Evolutionary conservation across 805 yeast genomes (phyloP), one percentile per base, ranked within the genome.

Genomic region (Zygosaccharomyces rouxii): DNA sequence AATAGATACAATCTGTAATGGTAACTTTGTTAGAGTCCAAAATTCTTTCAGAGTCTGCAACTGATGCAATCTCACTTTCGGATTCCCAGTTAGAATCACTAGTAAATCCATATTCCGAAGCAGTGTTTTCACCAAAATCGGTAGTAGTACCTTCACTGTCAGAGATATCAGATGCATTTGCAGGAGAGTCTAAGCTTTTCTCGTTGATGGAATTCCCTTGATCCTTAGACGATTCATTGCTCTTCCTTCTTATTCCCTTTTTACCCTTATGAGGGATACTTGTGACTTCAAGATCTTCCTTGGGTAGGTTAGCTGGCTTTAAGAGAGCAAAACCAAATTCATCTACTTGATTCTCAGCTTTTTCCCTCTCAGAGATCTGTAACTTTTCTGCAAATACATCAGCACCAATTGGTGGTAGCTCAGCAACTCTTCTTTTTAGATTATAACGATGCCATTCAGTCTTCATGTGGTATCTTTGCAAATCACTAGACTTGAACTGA

Each of bases 391-490:
- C 69, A 59, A 66, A 69, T 29, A 65, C 65, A 51, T 72, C 85
- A 2, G 88, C 79, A 16, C 82, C 70, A 26, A 89, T 79, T 1
- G 95, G 84, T 5, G 90, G 84, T 49, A 89, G 69, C 26, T 78
- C 77, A 0, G 97, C 96, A 28, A 94, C 96, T 59, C 96, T 79
- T 70, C 99, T 81, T 64, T 94, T 94, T 62, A 94, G 76, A 62
- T 94, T 94, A 68, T 94, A 94, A 54, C 99, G 78, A 64, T 94
- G 99, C 99, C 99, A 94, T 48, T 94, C 99, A 2, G 96, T 83
- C 64, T 87, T 89, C 99, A 94, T 94, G 66, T 94, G 99, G 55
- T 77, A 77, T 53, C 98, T 76, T 70, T 94, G 99, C 50, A 83
- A 74, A 53, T 84, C 94, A n/a, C 95, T 84, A 31, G 83, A 74